These are phyloP conservation scores for Lepiota brunneoincarnata DNA, from an alignment of 768 basidiomycete species.

Conservation along the genomic window DNA sequence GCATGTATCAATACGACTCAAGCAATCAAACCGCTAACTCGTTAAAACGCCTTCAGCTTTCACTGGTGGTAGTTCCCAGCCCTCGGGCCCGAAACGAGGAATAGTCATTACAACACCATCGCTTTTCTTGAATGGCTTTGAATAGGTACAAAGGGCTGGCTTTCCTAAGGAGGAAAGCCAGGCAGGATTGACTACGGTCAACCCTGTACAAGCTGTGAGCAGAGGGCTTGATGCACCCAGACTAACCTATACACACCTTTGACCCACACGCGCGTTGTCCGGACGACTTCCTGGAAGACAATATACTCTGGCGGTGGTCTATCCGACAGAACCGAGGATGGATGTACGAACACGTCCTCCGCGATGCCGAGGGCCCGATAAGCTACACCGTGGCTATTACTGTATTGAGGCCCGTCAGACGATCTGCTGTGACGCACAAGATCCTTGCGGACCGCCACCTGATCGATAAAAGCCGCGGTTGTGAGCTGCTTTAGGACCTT, in stretches of 20 bases:
- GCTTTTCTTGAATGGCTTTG: conserved; percentile 75
- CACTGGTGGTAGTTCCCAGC: conserved; percentile 85
- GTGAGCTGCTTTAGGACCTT: conserved; percentile 88
- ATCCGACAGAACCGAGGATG: conserved; percentile 76
- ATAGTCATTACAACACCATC: conserved; percentile 69
- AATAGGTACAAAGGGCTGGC: conserved; percentile 82
- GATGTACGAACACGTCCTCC: conserved; percentile 92
- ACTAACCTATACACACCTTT: conserved; percentile 53
- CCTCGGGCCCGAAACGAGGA: conserved; percentile 82
- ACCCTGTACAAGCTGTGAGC: conserved; percentile 37
- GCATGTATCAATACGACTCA: conserved; percentile 1
- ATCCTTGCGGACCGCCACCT: conserved; percentile 91
- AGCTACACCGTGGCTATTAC: conserved; percentile 75
- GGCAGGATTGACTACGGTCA: conserved; percentile 82
- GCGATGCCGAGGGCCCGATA: conserved; percentile 78
- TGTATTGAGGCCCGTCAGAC: conserved; percentile 62
- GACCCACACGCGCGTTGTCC: conserved; percentile 72
- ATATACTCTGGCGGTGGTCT: conserved; percentile 80
- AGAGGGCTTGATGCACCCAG: background rate
- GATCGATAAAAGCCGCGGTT: conserved; percentile 90
- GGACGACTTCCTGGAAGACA: conserved; percentile 78
- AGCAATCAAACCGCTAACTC: background rate
- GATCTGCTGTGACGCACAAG: conserved; percentile 52
- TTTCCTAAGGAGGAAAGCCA: conserved; percentile 86
- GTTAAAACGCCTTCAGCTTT: conserved; percentile 29